Percentiles rank a stretch among this genome's conserved stretches.
phyloP scores from a whole-genome alignment of 495 filamentous ascomycete genomes.

The Podospora didyma region DNA sequence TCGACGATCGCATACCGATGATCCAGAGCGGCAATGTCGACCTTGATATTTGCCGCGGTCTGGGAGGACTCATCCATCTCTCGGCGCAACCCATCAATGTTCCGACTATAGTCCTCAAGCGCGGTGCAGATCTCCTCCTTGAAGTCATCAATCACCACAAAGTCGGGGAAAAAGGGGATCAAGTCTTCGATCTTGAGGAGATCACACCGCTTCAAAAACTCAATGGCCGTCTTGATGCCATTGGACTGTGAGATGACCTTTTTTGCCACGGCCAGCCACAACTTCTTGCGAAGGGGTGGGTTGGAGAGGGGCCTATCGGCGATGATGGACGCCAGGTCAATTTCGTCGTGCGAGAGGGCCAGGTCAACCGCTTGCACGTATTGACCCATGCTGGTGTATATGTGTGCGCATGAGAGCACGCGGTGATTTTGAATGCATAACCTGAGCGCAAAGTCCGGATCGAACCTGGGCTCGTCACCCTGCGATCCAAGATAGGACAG shows the following conservation, averaged over 20 bases:
- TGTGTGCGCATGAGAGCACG: conserved; percentile 89
- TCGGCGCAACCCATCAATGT: conserved; percentile 82
- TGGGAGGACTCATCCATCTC: conserved; percentile 93
- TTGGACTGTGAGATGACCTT: conserved; percentile 85
- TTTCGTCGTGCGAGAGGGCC: conserved; percentile 79
- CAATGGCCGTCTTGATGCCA: conserved; percentile 91
- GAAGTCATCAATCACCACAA: conserved; percentile 98
- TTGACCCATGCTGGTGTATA: conserved; percentile 92
- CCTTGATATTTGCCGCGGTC: conserved; percentile 83
- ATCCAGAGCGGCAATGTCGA: conserved; percentile 79
- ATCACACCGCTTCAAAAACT: conserved; percentile 88
- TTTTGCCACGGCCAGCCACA: conserved; percentile 91
- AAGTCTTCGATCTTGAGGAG: conserved; percentile 92
- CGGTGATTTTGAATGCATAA: conserved; percentile 92
- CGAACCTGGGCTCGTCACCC: conserved; percentile 66
- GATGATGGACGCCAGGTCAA: conserved; percentile 82
- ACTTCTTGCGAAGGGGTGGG: conserved; percentile 77
- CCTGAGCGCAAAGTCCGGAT: conserved; percentile 94
- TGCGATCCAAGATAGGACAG: conserved; percentile 83
- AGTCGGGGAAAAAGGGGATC: conserved; percentile 97
- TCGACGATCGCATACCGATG: conserved; percentile 93
- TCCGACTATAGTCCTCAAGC: conserved; percentile 83
- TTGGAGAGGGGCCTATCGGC: conserved; percentile 83
- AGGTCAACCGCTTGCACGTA: conserved; percentile 90
- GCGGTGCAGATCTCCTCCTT: conserved; percentile 96